phyloP scores from a whole-genome alignment of 306 rosid genomes.

The Gastrolobium villosum region DNA sequence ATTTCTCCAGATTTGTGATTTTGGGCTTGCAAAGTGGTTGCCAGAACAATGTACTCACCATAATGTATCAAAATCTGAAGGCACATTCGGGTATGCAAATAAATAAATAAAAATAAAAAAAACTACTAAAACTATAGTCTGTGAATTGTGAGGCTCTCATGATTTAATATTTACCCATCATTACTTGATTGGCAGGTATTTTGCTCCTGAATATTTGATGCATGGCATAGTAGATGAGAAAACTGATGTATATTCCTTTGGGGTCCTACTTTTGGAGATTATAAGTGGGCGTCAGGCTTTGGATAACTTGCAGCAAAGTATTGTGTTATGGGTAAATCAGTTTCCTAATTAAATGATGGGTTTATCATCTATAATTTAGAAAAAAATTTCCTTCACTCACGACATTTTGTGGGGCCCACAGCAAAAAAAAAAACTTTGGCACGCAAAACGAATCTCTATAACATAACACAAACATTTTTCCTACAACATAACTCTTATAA shows the following conservation, averaged over 20 bases:
- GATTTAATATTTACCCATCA: background rate
- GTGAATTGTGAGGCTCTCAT: background rate
- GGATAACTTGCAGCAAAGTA: slow-evolving; percentile 69
- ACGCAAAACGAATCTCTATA: too few relatives aligned
- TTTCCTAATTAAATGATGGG: too few relatives aligned
- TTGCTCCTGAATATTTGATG: slow-evolving; percentile 89
- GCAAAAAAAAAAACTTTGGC: too few relatives aligned
- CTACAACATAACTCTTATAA: too few relatives aligned
- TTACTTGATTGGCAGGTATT: slow-evolving; percentile 66
- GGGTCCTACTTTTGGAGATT: slow-evolving; percentile 83
- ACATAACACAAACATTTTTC: too few relatives aligned
- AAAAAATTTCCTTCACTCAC: too few relatives aligned
- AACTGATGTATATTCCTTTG: slow-evolving; percentile 85
- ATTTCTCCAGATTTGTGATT: slow-evolving; percentile 85
- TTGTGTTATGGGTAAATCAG: slow-evolving; percentile 72
- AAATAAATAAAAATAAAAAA: background rate
- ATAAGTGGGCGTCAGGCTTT: slow-evolving; percentile 82
- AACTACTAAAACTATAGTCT: background rate
- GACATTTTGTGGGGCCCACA: too few relatives aligned
- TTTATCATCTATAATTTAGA: too few relatives aligned
- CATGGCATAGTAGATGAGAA: slow-evolving; percentile 85
- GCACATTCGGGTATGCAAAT: slow-evolving; percentile 79
- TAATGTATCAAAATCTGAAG: slow-evolving; percentile 76
- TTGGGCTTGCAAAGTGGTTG: slow-evolving; percentile 94
- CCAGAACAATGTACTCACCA: slow-evolving; percentile 76